Evolutionary conservation across 306 rosid genomes (phyloP), one percentile per base, ranked within the genome.

Genomic region (Vigna mungo): DNA sequence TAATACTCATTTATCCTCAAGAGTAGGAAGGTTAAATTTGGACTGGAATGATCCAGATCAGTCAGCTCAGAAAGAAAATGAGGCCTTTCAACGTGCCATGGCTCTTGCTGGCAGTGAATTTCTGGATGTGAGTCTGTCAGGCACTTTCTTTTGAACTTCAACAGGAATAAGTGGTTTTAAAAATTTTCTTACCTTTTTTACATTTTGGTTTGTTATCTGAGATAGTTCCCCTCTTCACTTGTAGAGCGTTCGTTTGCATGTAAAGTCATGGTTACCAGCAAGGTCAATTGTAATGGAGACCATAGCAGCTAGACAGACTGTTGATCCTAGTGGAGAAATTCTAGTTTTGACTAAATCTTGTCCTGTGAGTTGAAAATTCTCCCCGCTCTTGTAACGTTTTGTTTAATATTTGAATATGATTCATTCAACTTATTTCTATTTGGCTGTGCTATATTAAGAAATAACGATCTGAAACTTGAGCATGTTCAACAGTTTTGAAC

Each of bases 241-340:
- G 82, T 90, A 92, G 99, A 86, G 89, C 68, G 85, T 96, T 27
- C 86, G 84, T 9, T 91, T 80, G 81, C 97, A 91, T 85, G 89
- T 84, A 21, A 91, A 86, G 52, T 96, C 99, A 5, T 96, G 99
- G 99, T 78, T 96, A 71, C 99, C 99, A n/a, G 99, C 99, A 49
- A 84, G 91, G 84, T 92, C 99, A 55, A 92, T 96, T 68, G 98
- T 96, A 27, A 75, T 82, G 88, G 96, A 87, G 72, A 92, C 91
- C 16, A 81, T 91, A 70, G 76, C 66, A 16, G 94, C 94, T 73
- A 92, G 99, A 76, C 85, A 87, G 53, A 76, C 84, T 44, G 80
- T 91, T 17, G 98, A 95, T 85, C 89, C 96, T 53, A 88, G 88
- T 80, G 99, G 98, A 80, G 98, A 92, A 88, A 91, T 95, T 81